These are phyloP conservation scores for Multifurca ochricompacta DNA, from an alignment of 768 basidiomycete species.

Conservation along the genomic window DNA sequence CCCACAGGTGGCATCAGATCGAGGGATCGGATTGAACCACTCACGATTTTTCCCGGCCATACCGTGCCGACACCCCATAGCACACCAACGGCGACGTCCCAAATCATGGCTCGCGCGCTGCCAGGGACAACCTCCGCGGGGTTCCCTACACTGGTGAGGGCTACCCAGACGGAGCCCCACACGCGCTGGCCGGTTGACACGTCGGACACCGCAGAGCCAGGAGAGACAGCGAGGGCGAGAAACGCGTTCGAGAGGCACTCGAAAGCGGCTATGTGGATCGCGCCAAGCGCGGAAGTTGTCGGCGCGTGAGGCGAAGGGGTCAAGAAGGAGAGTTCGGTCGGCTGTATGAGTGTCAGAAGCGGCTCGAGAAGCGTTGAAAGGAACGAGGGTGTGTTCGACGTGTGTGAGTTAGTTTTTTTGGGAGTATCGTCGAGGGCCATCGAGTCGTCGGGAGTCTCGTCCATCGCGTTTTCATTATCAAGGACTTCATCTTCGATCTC, in stretches of 20 bases:
- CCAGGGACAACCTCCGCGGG: constrained; percentile 57
- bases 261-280: constrained; percentile 76
- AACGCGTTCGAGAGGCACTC: constrained; percentile 91
- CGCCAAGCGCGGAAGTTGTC: constrained; percentile 76
- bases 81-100: constrained; percentile 74
- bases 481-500: constrained; percentile 34
- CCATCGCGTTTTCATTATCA: constrained; percentile 34
- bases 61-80: constrained; percentile 82
- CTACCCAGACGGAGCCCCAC: constrained; percentile 61
- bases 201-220: constrained; percentile 37
- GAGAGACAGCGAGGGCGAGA: constrained; percentile 55
- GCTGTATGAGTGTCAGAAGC: constrained; percentile 59
- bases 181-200: constrained; percentile 42
- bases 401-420: background rate
- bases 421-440: constrained; percentile 23
- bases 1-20: too few relatives aligned
- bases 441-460: constrained; percentile 27
- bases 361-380: constrained; percentile 61
- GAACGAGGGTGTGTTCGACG: constrained; percentile 33
- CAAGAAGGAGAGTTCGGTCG: constrained; percentile 76
- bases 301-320: constrained; percentile 75
- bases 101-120: constrained; percentile 54
- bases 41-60: constrained; percentile 61
- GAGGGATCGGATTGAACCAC: background rate
- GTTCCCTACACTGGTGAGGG: constrained; percentile 51